These are phyloP conservation scores for Kwoniella sp. DNA, from an alignment of 768 basidiomycete genomes.

Conservation along the genomic window DNA sequence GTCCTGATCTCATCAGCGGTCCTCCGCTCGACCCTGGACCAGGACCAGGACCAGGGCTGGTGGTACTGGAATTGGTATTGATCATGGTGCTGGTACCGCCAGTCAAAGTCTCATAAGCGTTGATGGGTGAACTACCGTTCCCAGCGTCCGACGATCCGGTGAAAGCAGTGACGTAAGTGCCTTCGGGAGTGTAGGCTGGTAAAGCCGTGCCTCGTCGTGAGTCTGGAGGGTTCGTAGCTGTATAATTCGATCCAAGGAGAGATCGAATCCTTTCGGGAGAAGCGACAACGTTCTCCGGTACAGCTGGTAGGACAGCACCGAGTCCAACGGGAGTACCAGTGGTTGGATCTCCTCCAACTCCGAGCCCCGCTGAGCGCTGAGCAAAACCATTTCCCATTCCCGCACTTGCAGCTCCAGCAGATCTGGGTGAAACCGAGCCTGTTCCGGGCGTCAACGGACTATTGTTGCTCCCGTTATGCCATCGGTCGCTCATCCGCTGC, in stretches of 20 bases:
- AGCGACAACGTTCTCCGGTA: constrained; percentile 9
- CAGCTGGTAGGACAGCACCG: not conserved
- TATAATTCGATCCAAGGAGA: constrained; percentile 16
- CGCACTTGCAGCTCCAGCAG: not conserved
- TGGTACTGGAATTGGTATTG: too few species aligned
- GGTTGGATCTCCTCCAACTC: too few species aligned
- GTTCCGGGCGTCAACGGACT: constrained; percentile 2
- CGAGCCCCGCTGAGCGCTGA: not conserved
- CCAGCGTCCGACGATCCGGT: not conserved
- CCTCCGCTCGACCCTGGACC: not conserved
- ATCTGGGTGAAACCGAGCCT: not conserved
- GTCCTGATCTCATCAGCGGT: not conserved
- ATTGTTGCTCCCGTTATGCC: constrained; percentile 6
- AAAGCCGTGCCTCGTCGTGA: constrained; percentile 17
- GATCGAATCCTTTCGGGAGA: constrained; percentile 14
- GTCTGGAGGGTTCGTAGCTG: constrained; percentile 11
- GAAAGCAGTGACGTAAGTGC: constrained; percentile 2
- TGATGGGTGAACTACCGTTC: constrained; percentile 3
- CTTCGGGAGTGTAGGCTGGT: constrained; percentile 25
- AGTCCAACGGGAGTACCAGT: not conserved
- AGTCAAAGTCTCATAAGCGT: constrained; percentile 7
- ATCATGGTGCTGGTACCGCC: constrained; percentile 2
- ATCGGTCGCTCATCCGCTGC: constrained; percentile 27
- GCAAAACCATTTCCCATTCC: not conserved
- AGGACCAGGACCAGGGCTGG: not conserved